Evolutionary conservation across 352 stramenopile genomes (phyloP).

Genomic region (Pythium periplocum): DNA sequence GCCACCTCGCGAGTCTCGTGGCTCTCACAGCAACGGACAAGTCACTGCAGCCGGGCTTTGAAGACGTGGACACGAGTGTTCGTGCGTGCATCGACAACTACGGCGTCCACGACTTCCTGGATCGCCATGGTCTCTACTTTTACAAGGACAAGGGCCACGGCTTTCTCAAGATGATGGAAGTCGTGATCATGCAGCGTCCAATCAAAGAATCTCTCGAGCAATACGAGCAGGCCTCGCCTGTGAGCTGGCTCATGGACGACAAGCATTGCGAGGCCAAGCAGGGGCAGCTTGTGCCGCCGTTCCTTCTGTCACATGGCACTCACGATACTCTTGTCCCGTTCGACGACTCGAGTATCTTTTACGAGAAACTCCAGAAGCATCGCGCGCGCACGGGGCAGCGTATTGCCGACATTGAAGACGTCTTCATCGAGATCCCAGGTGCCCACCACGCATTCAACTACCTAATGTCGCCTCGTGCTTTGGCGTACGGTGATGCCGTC

Average conservation of each 20-base stretch:
- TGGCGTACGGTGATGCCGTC: slow-evolving; percentile 65
- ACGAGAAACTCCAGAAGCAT: slow-evolving; percentile 42
- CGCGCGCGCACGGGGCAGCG: slow-evolving; percentile 17
- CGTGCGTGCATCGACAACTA: slow-evolving; percentile 67
- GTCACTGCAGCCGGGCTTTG: slow-evolving; percentile 67
- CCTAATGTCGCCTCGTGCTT: slow-evolving; percentile 55
- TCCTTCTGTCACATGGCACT: slow-evolving; percentile 64
- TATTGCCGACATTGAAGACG: slow-evolving; percentile 27
- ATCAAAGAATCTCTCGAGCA: slow-evolving; percentile 34
- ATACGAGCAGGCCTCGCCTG: slow-evolving; percentile 55
- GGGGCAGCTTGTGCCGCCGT: slow-evolving; percentile 47
- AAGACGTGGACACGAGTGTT: slow-evolving; percentile 73
- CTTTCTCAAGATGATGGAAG: slow-evolving; percentile 63
- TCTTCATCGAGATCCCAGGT: slow-evolving; percentile 57
- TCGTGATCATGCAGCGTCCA: slow-evolving; percentile 49
- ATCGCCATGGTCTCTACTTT: slow-evolving; percentile 58
- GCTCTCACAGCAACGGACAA: slow-evolving; percentile 61
- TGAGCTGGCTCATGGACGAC: slow-evolving; percentile 46
- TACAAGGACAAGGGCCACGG: slow-evolving; percentile 49
- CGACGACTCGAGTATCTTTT: slow-evolving; percentile 67
- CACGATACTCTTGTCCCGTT: slow-evolving; percentile 70
- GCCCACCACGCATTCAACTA: slow-evolving; percentile 77
- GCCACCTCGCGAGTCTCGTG: slow-evolving; percentile 63
- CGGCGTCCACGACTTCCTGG: slow-evolving; percentile 71
- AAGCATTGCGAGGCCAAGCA: slow-evolving; percentile 13